Conservation (phyloP, 2,329 filamentous ascomycete species). For the Pseudogymnoascus sp. region DNA sequence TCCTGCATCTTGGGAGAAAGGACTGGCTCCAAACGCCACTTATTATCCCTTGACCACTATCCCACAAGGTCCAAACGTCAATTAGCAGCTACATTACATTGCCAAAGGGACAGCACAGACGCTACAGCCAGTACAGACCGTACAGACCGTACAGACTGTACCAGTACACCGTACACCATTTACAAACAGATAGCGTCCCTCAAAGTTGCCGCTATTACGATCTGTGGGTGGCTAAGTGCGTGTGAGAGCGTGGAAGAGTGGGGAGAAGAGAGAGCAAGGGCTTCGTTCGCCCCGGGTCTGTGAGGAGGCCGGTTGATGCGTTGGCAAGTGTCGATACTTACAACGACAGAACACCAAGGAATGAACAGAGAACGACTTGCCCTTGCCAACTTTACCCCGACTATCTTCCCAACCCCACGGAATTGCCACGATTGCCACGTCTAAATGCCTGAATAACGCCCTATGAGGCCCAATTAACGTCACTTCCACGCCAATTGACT, state of each 20-base stretch:
- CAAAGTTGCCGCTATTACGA: not conserved
- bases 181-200: not conserved
- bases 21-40: not conserved
- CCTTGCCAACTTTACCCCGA: conserved; percentile 3
- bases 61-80: not conserved
- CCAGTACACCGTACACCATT: not conserved
- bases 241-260: not conserved
- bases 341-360: not conserved
- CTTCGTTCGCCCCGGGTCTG: not conserved
- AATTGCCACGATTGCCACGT: not conserved
- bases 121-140: too few species aligned
- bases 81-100: not conserved
- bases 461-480: conserved; percentile 2
- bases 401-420: not conserved
- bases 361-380: not conserved
- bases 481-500: not conserved
- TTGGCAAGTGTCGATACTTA: conserved; percentile 4
- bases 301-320: conserved; percentile 2
- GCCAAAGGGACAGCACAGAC: not conserved
- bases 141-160: too few species aligned
- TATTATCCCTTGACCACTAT: not conserved
- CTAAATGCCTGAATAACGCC: conserved; percentile 2
- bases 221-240: not conserved
- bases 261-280: not conserved
- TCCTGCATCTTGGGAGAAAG: not conserved